phyloP scores from a whole-genome alignment of 805 yeast genomes.

The Monosporozyma yasuniensis region DNA sequence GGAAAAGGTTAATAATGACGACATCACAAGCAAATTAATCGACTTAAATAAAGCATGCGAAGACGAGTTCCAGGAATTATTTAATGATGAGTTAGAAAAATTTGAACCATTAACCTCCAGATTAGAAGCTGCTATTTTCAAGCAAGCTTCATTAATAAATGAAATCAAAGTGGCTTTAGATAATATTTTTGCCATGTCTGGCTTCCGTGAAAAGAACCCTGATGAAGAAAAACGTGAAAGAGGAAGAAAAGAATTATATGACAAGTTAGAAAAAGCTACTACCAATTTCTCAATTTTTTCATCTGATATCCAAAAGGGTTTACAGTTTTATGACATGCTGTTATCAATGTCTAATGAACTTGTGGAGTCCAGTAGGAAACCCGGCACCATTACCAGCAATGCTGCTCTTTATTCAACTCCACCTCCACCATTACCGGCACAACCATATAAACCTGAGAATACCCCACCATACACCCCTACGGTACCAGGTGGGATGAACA shows the following conservation, averaged over 20 bases:
- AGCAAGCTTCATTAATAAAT: slow-evolving; percentile 49
- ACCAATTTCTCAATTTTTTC: slow-evolving; percentile 49
- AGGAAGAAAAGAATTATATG: slow-evolving; percentile 31
- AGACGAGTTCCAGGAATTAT: slow-evolving; percentile 49
- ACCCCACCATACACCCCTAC: not conserved
- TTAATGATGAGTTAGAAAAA: slow-evolving; percentile 66
- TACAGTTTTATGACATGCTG: slow-evolving; percentile 49
- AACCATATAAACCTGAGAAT: not conserved
- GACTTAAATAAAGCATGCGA: slow-evolving; percentile 51
- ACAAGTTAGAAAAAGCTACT: slow-evolving; percentile 40
- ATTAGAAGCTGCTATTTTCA: slow-evolving; percentile 56
- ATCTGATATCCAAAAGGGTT: slow-evolving; percentile 54
- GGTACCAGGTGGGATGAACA: not conserved
- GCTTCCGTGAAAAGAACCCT: slow-evolving; percentile 35
- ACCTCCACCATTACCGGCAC: slow-evolving; percentile 8
- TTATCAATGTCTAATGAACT: slow-evolving; percentile 23
- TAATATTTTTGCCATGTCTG: slow-evolving; percentile 37
- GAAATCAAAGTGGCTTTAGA: slow-evolving; percentile 40
- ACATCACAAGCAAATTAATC: slow-evolving; percentile 67
- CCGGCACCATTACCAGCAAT: not conserved
- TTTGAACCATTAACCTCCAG: slow-evolving; percentile 62
- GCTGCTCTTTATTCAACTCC: not conserved
- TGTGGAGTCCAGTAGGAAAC: slow-evolving; percentile 4
- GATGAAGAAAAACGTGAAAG: slow-evolving; percentile 30
- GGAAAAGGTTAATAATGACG: slow-evolving; percentile 65